Conservation (phyloP, 257 asterid species). For the Jacaranda mimosifolia region DNA sequence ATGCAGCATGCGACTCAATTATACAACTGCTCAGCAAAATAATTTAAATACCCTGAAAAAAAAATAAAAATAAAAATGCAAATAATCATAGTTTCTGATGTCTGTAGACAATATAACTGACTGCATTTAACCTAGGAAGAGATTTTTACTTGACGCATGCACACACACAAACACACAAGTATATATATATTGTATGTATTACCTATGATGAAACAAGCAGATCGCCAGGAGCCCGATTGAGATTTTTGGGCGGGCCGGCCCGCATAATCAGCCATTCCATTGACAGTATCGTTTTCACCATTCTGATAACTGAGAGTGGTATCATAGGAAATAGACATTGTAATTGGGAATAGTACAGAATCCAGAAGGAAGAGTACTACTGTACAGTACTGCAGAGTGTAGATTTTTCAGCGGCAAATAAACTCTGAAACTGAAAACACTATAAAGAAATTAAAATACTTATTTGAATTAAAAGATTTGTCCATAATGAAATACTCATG, state of each 20-base stretch:
- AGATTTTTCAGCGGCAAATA: neutral
- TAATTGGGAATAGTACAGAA: neutral
- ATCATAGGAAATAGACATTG: slow-evolving; percentile 24
- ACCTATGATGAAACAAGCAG: slow-evolving; percentile 54
- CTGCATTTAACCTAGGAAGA: neutral
- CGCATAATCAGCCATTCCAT: slow-evolving; percentile 42
- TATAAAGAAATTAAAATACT: no score
- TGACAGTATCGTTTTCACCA: slow-evolving; percentile 27
- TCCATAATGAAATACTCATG: no score
- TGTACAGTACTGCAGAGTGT: neutral
- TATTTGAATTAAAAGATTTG: no score
- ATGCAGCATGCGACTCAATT: neutral
- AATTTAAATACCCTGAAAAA: neutral
- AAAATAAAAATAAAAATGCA: no score
- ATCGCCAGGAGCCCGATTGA: slow-evolving; percentile 54
- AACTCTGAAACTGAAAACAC: neutral
- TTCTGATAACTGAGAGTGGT: slow-evolving; percentile 3
- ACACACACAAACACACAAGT: no score
- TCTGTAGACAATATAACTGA: neutral
- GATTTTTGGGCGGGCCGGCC: slow-evolving; percentile 50
- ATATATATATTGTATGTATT: no score
- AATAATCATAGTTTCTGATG: neutral
- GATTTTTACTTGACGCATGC: neutral
- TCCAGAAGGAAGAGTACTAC: neutral
- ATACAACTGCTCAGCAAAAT: no score